Conservation (phyloP, 352 stramenopile genomes). For the Phytopythium aichiense region DNA sequence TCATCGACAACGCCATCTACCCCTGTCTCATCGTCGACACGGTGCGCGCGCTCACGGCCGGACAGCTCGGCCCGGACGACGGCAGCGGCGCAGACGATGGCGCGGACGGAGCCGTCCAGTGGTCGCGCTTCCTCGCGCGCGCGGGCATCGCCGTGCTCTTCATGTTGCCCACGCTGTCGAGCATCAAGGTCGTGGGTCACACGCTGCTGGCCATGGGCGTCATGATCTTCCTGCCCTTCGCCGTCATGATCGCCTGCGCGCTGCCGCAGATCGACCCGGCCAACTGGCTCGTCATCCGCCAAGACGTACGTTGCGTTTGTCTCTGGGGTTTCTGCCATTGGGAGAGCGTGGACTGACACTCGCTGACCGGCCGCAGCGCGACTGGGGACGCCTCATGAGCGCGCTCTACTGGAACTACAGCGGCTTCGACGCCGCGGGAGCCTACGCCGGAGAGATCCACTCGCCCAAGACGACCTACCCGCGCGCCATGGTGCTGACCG, state of each 20-base stretch:
- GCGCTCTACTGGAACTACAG: conserved; percentile 97
- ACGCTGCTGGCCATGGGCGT: conserved; percentile 82
- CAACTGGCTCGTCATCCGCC: conserved; percentile 67
- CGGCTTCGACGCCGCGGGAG: conserved; percentile 91
- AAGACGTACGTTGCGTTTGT: conserved; percentile 17
- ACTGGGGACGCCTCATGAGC: conserved; percentile 91
- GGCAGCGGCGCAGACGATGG: conserved; percentile 11
- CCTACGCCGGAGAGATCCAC: conserved; percentile 91
- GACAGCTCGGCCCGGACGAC: conserved; percentile 3
- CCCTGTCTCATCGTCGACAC: conserved; percentile 72
- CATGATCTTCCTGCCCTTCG: conserved; percentile 90
- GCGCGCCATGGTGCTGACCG: conserved; percentile 77
- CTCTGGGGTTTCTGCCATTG: background rate
- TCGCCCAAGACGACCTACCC: conserved; percentile 82
- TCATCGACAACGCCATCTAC: conserved; percentile 84
- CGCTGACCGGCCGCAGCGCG: conserved; percentile 5
- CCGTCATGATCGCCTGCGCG: conserved; percentile 75
- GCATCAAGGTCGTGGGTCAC: conserved; percentile 87
- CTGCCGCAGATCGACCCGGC: conserved; percentile 47
- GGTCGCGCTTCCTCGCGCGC: conserved; percentile 34
- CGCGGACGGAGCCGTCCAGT: conserved; percentile 15
- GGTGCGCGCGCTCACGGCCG: conserved; percentile 38
- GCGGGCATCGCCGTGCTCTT: conserved; percentile 41
- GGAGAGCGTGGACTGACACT: background rate
- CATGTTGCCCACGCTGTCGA: conserved; percentile 67